phyloP scores from a whole-genome alignment of 2,329 filamentous ascomycete species.

The Alternaria infectoria region DNA sequence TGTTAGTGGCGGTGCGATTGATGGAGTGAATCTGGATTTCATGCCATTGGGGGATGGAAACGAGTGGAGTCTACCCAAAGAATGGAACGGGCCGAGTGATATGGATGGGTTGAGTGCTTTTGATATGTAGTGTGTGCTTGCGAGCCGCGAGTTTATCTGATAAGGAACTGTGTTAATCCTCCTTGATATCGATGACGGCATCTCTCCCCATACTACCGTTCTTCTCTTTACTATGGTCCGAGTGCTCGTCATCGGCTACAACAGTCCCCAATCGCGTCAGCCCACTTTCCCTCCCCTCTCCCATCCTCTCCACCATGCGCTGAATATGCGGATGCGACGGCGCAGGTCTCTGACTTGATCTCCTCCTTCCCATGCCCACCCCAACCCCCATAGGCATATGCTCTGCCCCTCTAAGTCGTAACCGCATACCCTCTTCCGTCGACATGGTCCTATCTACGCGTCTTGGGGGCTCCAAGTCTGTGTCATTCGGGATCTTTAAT shows the following conservation, averaged over 20 bases:
- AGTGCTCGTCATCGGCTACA: conserved; percentile 5
- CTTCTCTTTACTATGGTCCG: not conserved
- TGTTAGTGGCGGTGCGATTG: not conserved
- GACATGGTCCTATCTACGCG: conserved; percentile 31
- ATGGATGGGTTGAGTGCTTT: conserved; percentile 37
- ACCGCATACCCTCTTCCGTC: conserved; percentile 38
- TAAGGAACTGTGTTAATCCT: not conserved
- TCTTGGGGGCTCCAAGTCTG: conserved; percentile 6
- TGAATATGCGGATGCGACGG: conserved; percentile 39
- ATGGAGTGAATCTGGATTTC: conserved; percentile 39
- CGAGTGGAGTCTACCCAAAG: conserved; percentile 15
- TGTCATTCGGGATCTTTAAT: conserved; percentile 8
- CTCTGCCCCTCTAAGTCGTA: not conserved
- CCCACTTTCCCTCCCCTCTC: conserved; percentile 35
- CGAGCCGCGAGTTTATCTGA: not conserved
- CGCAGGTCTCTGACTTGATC: conserved; percentile 17
- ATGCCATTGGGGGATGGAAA: conserved; percentile 32
- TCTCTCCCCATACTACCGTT: conserved; percentile 21
- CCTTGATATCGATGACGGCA: conserved; percentile 28
- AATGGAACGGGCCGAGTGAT: conserved; percentile 30
- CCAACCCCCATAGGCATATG: not conserved
- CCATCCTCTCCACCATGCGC: conserved; percentile 36
- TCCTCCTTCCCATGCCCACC: conserved; percentile 1
- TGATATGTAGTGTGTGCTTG: not conserved
- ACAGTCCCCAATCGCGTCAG: conserved; percentile 31